Evolutionary conservation across 495 filamentous ascomycete species (phyloP).

Genomic region (Xylaria venustula): DNA sequence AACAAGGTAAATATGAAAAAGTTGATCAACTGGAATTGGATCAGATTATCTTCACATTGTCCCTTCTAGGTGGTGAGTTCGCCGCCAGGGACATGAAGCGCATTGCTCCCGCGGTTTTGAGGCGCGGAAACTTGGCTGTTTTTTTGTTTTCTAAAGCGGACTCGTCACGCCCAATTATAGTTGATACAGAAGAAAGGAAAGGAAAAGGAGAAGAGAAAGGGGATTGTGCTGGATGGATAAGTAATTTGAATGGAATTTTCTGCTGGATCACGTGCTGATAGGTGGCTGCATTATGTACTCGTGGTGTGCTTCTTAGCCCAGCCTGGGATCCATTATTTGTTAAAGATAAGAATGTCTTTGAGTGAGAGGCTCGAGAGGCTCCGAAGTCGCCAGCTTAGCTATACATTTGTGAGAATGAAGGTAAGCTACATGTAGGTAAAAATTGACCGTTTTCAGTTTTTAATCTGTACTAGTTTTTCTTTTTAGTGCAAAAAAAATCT

Average conservation of each 20-base stretch:
- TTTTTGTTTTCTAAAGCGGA: conserved; percentile 32
- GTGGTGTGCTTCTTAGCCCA: too few relatives aligned
- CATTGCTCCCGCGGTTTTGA: conserved; percentile 41
- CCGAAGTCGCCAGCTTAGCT: not conserved
- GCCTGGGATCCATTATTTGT: not conserved
- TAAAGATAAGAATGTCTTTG: not conserved
- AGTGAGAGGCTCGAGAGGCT: not conserved
- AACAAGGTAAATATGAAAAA: conserved; percentile 12
- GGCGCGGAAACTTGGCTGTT: conserved; percentile 36
- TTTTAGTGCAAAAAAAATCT: too few relatives aligned
- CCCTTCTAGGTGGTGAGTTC: conserved; percentile 55
- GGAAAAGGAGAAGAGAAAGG: conserved; percentile 21
- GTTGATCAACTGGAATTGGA: conserved; percentile 45
- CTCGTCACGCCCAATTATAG: conserved; percentile 60
- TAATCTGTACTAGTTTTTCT: too few relatives aligned
- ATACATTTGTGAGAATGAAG: too few relatives aligned
- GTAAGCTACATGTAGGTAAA: too few relatives aligned
- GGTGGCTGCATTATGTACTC: not conserved
- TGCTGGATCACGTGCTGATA: not conserved
- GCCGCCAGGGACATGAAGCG: conserved; percentile 55
- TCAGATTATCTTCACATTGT: conserved; percentile 60
- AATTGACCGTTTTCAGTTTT: too few relatives aligned
- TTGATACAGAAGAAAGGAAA: conserved; percentile 50
- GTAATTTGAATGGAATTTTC: not conserved
- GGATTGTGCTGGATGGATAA: conserved; percentile 14